These are phyloP conservation scores for Brasenia schreberi DNA, from an alignment of 164 flowering plant genomes.

Conservation along the genomic window DNA sequence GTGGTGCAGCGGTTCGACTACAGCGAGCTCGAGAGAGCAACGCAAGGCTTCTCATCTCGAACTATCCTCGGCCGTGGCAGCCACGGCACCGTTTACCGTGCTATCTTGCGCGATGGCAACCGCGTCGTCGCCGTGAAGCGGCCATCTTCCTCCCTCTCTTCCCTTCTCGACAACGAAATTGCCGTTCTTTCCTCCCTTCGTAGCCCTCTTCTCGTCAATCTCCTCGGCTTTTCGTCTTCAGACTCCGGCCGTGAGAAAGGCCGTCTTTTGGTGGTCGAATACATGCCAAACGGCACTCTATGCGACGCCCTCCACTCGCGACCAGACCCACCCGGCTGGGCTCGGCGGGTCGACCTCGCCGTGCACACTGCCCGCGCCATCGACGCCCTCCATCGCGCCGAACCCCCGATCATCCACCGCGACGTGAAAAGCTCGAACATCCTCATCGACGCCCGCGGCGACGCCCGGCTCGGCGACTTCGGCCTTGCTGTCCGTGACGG, in stretches of 20 bases:
- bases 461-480: slow-evolving; percentile 86
- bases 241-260: neutral
- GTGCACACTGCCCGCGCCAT: slow-evolving; percentile 69
- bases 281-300: slow-evolving; percentile 85
- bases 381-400: slow-evolving; percentile 45
- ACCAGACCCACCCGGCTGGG: slow-evolving; percentile 48
- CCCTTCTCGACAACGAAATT: slow-evolving; percentile 57
- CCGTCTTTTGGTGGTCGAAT: slow-evolving; percentile 73
- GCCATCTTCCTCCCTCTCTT: slow-evolving; percentile 21
- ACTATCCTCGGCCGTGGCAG: slow-evolving; percentile 79
- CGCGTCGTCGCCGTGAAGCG: slow-evolving; percentile 77
- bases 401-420: slow-evolving; percentile 84
- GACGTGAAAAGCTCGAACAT: slow-evolving; percentile 84
- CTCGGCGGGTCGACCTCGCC: slow-evolving; percentile 62
- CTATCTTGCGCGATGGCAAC: slow-evolving; percentile 40
- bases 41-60: slow-evolving; percentile 65
- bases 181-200: slow-evolving; percentile 59
- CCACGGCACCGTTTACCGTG: slow-evolving; percentile 87
- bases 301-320: slow-evolving; percentile 53
- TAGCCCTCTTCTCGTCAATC: slow-evolving; percentile 67
- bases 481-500: slow-evolving; percentile 47
- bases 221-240: slow-evolving; percentile 47
- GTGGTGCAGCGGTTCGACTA: slow-evolving; percentile 36
- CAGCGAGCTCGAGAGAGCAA: slow-evolving; percentile 79
- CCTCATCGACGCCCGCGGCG: slow-evolving; percentile 53